Conservation (phyloP, 2,329 filamentous ascomycete species). For the Fusarium mundagurra region DNA sequence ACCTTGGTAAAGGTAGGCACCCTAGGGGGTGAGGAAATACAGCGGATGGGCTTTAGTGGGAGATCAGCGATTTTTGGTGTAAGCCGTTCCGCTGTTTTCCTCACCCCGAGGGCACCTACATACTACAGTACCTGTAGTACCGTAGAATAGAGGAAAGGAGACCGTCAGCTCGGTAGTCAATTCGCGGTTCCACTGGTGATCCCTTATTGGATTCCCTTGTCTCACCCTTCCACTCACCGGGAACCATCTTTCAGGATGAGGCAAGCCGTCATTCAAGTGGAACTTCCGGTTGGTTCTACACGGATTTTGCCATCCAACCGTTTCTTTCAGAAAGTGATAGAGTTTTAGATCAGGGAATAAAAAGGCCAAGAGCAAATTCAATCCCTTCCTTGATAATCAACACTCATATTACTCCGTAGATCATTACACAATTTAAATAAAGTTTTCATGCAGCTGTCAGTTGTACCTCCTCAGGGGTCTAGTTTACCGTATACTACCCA, state of each 20-base stretch:
- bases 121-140: background rate
- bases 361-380: background rate
- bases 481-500: background rate
- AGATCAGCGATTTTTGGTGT: too few relatives aligned
- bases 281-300: constrained; percentile 22
- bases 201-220: constrained; percentile 15
- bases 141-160: background rate
- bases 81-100: too few relatives aligned
- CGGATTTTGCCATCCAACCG: constrained; percentile 18
- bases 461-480: background rate
- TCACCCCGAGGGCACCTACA: too few relatives aligned
- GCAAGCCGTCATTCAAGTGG: constrained; percentile 27
- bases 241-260: constrained; percentile 17
- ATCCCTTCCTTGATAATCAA: background rate
- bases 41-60: too few relatives aligned
- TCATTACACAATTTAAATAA: background rate
- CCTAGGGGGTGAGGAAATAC: too few relatives aligned
- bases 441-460: background rate
- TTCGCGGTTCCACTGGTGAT: constrained; percentile 16
- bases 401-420: background rate
- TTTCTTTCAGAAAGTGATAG: constrained; percentile 23
- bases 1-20: background rate
- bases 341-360: background rate
- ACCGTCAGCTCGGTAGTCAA: constrained; percentile 16
- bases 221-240: constrained; percentile 29